Percentiles rank a stretch among this genome's conserved stretches.
Evolutionary conservation across 2,329 filamentous ascomycete species (phyloP).

Genomic region (Verticillium dahliae): DNA sequence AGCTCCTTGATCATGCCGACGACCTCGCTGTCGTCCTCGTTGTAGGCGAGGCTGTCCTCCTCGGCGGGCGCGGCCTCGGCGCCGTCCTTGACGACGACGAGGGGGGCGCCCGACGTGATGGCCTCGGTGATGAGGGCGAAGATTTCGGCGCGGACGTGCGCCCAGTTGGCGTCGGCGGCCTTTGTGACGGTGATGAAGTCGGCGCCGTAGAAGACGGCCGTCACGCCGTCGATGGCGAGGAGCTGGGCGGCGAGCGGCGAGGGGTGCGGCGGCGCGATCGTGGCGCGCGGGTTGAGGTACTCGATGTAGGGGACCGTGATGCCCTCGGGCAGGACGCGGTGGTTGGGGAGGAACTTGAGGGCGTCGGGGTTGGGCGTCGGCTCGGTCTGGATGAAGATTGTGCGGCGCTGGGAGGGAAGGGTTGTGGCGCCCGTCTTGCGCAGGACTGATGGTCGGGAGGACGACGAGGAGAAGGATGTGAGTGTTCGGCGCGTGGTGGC

Average conservation of each 20-base stretch:
- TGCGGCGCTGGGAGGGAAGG: slow-evolving; percentile 38
- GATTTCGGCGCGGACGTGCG: slow-evolving; percentile 89
- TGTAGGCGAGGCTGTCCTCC: slow-evolving; percentile 70
- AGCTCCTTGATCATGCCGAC: slow-evolving; percentile 99
- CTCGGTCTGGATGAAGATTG: slow-evolving; percentile 97
- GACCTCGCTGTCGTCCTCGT: slow-evolving; percentile 88
- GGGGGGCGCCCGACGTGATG: slow-evolving; percentile 72
- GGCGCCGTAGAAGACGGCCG: slow-evolving; percentile 84
- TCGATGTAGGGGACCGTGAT: slow-evolving; percentile 77
- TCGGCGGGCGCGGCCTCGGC: slow-evolving; percentile 26
- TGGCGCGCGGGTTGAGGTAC: slow-evolving; percentile 83
- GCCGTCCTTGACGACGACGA: slow-evolving; percentile 66
- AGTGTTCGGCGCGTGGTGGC: neutral
- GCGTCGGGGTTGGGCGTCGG: slow-evolving; percentile 91
- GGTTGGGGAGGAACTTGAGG: slow-evolving; percentile 92
- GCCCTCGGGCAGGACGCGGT: slow-evolving; percentile 70
- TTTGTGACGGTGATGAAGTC: slow-evolving; percentile 99
- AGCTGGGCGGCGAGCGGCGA: slow-evolving; percentile 87
- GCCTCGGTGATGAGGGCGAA: slow-evolving; percentile 93
- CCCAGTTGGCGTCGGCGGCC: slow-evolving; percentile 81
- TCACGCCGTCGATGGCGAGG: slow-evolving; percentile 92
- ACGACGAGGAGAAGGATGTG: neutral
- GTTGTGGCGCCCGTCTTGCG: slow-evolving; percentile 1
- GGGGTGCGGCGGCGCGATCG: slow-evolving; percentile 80
- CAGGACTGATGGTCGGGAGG: slow-evolving; percentile 1